Evolutionary conservation across 768 basidiomycete species (phyloP).

Genomic region (Gloeostereum incarnatum): DNA sequence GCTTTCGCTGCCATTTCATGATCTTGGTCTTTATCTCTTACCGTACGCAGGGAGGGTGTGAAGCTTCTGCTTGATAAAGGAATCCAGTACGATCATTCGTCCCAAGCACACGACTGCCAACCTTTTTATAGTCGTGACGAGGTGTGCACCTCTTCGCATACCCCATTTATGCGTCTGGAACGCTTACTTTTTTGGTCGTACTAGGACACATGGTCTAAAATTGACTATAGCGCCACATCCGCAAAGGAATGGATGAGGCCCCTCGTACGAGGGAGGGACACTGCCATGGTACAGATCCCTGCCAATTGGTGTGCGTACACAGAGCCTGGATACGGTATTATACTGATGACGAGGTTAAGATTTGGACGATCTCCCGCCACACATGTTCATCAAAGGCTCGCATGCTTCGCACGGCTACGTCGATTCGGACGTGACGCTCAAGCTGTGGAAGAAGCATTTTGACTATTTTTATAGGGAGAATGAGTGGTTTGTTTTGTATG

Average conservation of each 20-base stretch:
- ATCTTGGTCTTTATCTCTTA: not conserved
- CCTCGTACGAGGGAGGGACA: conserved; percentile 42
- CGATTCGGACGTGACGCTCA: conserved; percentile 44
- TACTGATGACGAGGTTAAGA: conserved; percentile 11
- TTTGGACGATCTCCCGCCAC: conserved; percentile 63
- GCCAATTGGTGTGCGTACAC: conserved; percentile 50
- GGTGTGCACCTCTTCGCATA: too few relatives aligned
- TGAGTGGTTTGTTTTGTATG: conserved; percentile 48
- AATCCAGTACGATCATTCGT: conserved; percentile 54
- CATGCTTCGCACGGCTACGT: conserved; percentile 72
- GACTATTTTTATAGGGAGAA: conserved; percentile 33
- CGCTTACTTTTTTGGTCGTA: conserved; percentile 59
- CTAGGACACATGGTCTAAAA: conserved; percentile 65
- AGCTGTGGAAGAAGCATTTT: conserved; percentile 60
- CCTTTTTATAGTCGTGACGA: not conserved
- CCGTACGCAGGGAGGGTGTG: conserved; percentile 34
- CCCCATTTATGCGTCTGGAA: too few relatives aligned
- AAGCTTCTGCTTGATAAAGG: conserved; percentile 60
- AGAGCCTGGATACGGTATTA: not conserved
- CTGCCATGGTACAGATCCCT: conserved; percentile 41
- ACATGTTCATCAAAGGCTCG: conserved; percentile 60
- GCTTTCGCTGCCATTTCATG: not conserved
- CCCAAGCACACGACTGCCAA: conserved; percentile 33
- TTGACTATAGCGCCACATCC: conserved; percentile 51
- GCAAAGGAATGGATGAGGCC: conserved; percentile 65